Evolutionary conservation across 169 alveolate genomes (phyloP).

Genomic region (Miamiensis avidus): DNA sequence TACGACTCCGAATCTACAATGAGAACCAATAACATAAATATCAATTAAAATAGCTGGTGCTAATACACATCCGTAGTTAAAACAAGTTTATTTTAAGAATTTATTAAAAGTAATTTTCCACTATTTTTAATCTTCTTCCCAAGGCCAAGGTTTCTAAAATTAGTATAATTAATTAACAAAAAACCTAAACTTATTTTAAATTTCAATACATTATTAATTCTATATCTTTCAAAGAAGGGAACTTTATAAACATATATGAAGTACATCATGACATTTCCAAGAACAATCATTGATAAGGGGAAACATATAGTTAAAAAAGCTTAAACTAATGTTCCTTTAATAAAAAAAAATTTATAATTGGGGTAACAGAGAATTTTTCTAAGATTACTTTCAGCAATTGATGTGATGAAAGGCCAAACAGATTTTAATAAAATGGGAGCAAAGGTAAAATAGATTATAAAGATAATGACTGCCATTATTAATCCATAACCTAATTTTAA

Average conservation of each 20-base stretch:
- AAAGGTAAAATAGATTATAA: constrained; percentile 1
- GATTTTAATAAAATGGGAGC: constrained; percentile 7
- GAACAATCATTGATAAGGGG: constrained; percentile 20
- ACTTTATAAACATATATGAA: constrained; percentile 49
- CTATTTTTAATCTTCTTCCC: too few relatives aligned
- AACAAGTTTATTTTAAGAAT: too few relatives aligned
- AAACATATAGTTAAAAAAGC: constrained; percentile 16
- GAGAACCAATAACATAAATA: neutral
- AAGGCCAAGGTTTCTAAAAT: too few relatives aligned
- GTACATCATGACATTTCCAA: constrained; percentile 46
- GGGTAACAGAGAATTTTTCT: too few relatives aligned
- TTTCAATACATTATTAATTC: constrained; percentile 19
- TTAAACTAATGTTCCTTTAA: constrained; percentile 23
- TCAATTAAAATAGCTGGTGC: neutral
- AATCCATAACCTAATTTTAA: constrained; percentile 38
- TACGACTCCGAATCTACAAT: neutral
- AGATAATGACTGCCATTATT: constrained; percentile 21
- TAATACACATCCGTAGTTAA: too few relatives aligned
- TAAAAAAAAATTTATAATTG: neutral
- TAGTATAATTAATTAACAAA: neutral
- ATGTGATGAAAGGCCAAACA: constrained; percentile 2
- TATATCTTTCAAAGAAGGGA: constrained; percentile 74
- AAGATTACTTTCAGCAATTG: neutral
- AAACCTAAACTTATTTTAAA: too few relatives aligned
- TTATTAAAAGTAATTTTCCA: too few relatives aligned